phyloP scores from a whole-genome alignment of 257 asterid species.

The Penstemon barbatus region DNA sequence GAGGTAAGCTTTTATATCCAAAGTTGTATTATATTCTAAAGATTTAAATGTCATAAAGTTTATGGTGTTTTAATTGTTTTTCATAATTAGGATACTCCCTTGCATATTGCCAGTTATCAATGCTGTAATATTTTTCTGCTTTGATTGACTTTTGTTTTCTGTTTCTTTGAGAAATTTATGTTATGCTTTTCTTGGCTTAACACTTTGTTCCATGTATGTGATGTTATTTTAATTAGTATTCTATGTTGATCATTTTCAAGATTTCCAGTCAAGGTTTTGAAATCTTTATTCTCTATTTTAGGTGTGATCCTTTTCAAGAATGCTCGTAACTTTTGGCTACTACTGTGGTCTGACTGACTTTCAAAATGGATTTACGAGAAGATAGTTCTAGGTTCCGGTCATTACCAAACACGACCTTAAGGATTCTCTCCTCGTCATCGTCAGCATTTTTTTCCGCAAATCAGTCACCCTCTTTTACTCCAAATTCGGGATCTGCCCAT shows the following conservation, averaged over 20 bases:
- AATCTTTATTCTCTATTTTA: conserved; percentile 29
- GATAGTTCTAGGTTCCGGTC: conserved; percentile 56
- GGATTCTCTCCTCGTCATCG: conserved; percentile 89
- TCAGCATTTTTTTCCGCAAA: conserved; percentile 90
- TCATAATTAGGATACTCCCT: neutral
- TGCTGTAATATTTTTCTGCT: conserved; percentile 5
- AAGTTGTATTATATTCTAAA: conserved; percentile 30
- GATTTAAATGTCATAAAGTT: conserved; percentile 5
- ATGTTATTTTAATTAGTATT: conserved; percentile 7
- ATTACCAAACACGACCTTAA: conserved; percentile 59
- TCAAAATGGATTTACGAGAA: conserved; percentile 64
- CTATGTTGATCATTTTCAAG: conserved; percentile 22
- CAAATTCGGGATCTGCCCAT: conserved; percentile 44
- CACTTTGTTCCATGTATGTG: conserved; percentile 5
- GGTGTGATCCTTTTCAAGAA: conserved; percentile 38
- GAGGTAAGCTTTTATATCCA: conserved; percentile 16
- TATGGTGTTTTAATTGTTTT: conserved; percentile 20
- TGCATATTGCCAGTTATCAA: neutral
- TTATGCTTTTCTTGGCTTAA: neutral
- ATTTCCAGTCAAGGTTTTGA: conserved; percentile 22
- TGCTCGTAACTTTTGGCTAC: conserved; percentile 34
- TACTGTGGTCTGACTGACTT: conserved; percentile 37
- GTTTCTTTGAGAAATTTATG: neutral
- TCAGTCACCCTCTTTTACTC: conserved; percentile 93
- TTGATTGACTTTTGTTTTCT: conserved; percentile 1